Base-by-base conservation (phyloP, 2,329 filamentous ascomycete species). In the Paecilomyces formosus region DNA sequence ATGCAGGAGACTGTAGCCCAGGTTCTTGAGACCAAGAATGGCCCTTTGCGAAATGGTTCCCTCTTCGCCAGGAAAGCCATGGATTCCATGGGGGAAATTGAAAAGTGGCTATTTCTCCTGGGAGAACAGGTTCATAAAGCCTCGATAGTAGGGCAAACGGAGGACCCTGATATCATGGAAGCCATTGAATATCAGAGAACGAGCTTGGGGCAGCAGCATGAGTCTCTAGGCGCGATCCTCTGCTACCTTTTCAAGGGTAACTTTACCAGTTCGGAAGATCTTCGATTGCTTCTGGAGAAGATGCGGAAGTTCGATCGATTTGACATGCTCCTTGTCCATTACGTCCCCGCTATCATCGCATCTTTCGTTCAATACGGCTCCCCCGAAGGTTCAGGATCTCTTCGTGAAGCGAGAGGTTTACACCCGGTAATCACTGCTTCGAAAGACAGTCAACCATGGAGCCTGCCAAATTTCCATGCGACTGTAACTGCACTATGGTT, bases 181-280 rank as follows among this genome's bases (percentile, higher is more conserved):
- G 88, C 88, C 3, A 83, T 96, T 61, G 87, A 92, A 65, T 89
- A 90, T 67, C 90, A 96, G 66, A 85, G 88, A 52, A 79, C 85
- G 64, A 95, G 90, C 68, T 81, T 99, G 55, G 85, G 88, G 22
- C 87, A 90, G 68, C 93, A 99, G 72, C 95, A 99, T 70, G 93
- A 99, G 70, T 85, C 89, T 15, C 79, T 99, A 15, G 87, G 88
- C 12, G 83, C 91, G n/a, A 88, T 96, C 56, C 77, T 95, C 55
- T 87, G 86, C 61, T 86, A 89, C 61, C 83, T 94, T 57, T 84
- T 96, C 61, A 90, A 92, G 66, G 88, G 85, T 63, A 85, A 86
- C 57, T 87, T 89, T 65, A 87, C 87, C 2, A 84, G 82, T 52
- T 76, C 84, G 4, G 80, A 85, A 35, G 91, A 97, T 69, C 92